Evolutionary conservation across 129 eudicot genomes (phyloP).

Genomic region (Silybum marianum): DNA sequence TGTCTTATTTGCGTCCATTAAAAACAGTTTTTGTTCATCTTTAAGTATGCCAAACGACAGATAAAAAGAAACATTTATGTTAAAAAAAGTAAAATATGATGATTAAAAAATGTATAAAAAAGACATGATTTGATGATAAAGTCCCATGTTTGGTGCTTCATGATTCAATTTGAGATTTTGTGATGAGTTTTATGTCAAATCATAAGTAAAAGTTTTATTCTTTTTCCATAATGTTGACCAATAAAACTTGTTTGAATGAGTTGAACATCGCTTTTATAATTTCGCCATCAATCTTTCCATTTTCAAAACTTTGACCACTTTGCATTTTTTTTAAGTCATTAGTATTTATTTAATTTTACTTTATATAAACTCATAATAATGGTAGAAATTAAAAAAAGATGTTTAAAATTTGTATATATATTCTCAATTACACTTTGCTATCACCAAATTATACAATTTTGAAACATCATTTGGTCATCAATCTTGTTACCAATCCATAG

Average conservation of each 20-base stretch:
- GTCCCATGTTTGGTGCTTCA: slow-evolving; percentile 33
- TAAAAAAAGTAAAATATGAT: neutral
- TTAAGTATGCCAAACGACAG: too few species aligned
- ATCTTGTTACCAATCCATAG: neutral
- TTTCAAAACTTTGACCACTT: slow-evolving; percentile 38
- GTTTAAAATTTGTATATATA: neutral
- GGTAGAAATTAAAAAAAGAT: neutral
- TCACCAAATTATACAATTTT: neutral
- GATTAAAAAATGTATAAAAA: neutral
- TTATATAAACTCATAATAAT: neutral
- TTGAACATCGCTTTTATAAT: slow-evolving; percentile 1
- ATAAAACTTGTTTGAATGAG: slow-evolving; percentile 11
- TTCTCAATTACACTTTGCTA: too few species aligned
- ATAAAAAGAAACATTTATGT: neutral
- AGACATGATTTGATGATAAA: neutral
- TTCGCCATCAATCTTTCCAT: slow-evolving; percentile 1
- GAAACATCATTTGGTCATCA: neutral
- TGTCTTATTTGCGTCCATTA: neutral
- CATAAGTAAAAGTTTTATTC: slow-evolving; percentile 19
- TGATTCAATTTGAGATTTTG: slow-evolving; percentile 18
- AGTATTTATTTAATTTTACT: neutral
- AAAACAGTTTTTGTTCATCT: too few species aligned
- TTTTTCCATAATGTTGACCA: slow-evolving; percentile 26
- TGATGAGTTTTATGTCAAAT: slow-evolving; percentile 34
- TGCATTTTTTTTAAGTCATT: slow-evolving; percentile 5